These are phyloP conservation scores for Cydonia oblonga DNA, from an alignment of 331 rosid genomes.

Conservation along the genomic window DNA sequence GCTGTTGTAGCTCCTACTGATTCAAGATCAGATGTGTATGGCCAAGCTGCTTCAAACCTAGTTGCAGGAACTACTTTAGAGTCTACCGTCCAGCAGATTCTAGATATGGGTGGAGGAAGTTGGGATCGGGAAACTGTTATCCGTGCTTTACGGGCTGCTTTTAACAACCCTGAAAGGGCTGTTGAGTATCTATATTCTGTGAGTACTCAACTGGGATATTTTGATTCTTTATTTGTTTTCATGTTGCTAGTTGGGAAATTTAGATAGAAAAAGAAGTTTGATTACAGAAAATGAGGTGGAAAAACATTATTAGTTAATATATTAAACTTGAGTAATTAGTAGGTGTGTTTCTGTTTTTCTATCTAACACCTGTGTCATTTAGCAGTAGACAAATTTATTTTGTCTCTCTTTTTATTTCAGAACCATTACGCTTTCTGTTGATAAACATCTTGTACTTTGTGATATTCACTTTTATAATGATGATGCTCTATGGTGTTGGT, in stretches of 20 bases:
- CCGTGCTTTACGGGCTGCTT: constrained; percentile 94
- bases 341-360: not conserved
- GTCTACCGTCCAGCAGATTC: constrained; percentile 66
- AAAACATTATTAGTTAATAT: too few species aligned
- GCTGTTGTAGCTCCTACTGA: constrained; percentile 18
- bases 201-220: constrained; percentile 16
- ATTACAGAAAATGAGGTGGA: not conserved
- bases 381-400: not conserved
- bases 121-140: constrained; percentile 93
- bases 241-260: not conserved
- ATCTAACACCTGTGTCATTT: not conserved
- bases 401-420: not conserved
- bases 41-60: constrained; percentile 90
- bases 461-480: not conserved
- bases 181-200: constrained; percentile 90
- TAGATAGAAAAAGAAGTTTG: not conserved
- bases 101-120: constrained; percentile 89
- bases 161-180: constrained; percentile 96
- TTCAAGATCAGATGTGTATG: constrained; percentile 53
- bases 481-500: not conserved
- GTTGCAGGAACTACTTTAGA: constrained; percentile 92
- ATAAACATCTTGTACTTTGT: not conserved
- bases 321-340: not conserved
- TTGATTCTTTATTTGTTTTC: not conserved
- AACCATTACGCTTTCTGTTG: not conserved